Evolutionary conservation across 2,329 filamentous ascomycete species (phyloP).

Genomic region (Xylariaceae sp.): DNA sequence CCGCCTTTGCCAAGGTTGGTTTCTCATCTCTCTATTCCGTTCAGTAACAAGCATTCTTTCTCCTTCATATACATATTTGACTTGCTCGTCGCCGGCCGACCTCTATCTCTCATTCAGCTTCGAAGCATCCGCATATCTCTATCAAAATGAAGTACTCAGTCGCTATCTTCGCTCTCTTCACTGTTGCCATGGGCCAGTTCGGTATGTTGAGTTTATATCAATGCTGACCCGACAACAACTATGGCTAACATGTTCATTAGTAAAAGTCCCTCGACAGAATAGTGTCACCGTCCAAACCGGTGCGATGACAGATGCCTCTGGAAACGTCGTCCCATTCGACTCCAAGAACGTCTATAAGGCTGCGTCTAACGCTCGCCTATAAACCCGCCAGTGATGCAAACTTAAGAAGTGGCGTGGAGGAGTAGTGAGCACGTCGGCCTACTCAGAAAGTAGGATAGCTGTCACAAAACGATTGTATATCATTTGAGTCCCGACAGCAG

Average conservation of each 20-base stretch:
- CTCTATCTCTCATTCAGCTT: slow-evolving; percentile 32
- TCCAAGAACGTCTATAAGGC: slow-evolving; percentile 42
- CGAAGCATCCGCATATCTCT: slow-evolving; percentile 20
- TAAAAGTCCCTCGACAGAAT: slow-evolving; percentile 30
- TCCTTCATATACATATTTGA: slow-evolving; percentile 30
- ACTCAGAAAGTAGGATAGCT: no score
- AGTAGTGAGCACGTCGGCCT: no score
- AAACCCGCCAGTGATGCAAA: no score
- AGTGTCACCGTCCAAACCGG: slow-evolving; percentile 36
- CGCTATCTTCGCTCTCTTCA: slow-evolving; percentile 46
- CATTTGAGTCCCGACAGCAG: no score
- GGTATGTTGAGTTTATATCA: slow-evolving; percentile 21
- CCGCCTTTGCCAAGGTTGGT: slow-evolving; percentile 9
- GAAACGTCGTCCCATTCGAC: slow-evolving; percentile 47
- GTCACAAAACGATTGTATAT: no score
- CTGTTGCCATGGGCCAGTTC: slow-evolving; percentile 43
- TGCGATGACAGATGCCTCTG: slow-evolving; percentile 46
- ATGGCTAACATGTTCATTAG: slow-evolving; percentile 16
- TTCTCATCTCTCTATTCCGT: slow-evolving; percentile 18
- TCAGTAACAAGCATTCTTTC: slow-evolving; percentile 25
- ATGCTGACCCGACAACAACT: not conserved
- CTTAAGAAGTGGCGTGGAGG: no score
- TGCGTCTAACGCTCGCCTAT: slow-evolving; percentile 24
- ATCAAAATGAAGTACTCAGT: slow-evolving; percentile 55
- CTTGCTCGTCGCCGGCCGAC: slow-evolving; percentile 54